Evolutionary conservation across 371 early-diverging fungal genomes (phyloP), one percentile per base, ranked within the genome.

Genomic region (Rhizopus stolonifer): DNA sequence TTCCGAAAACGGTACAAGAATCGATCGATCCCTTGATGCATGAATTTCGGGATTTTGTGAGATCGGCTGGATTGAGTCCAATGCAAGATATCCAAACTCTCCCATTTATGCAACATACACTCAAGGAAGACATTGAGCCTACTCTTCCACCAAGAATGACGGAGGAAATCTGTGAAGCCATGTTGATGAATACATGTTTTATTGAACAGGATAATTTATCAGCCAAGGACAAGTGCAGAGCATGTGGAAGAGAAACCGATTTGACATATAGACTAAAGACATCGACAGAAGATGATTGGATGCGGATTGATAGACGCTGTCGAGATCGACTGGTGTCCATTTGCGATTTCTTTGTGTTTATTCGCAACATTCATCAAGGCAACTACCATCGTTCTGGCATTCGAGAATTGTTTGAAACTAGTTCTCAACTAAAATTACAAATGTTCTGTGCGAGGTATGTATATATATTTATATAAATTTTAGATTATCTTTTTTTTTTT

Each of bases 341-440:
- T 10, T 89, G 92, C 62, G 96, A 96, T 64, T 96, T 94, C 57
- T 96, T 91, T 68, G 82, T 84, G 18, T 94, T 96, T 72, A 84
- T 94, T 38, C 85, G 93, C 46, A 90, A 93, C 55, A 70, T 95
- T 24, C 82, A 88, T 36, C 88, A 90, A 52, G 94, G 95, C 1
- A 79, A 90, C 25, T 94, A 90, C 65, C 77, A 83, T 33, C 80
- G 82, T 42, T 83, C 92, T 24, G 65, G 77, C 0, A 68, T 82
- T n/a, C 75, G 78, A 56, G 94, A 92, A 53, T 62, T 95, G 14
- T 92, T 85, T 65, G 65, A 78, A 14, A 95, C 95, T 64, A 77
- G 85, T 3, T 70, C 88, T 17, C 77, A 86, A 15, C 70, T 94
- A 47, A 86, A 91, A 46, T 72, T 95, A 18, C 87, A 86, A 54